Evolutionary conservation across 2,329 filamentous ascomycete species (phyloP), one percentile per base, ranked within the genome.

Genomic region (Mycosphaerella arachidis): DNA sequence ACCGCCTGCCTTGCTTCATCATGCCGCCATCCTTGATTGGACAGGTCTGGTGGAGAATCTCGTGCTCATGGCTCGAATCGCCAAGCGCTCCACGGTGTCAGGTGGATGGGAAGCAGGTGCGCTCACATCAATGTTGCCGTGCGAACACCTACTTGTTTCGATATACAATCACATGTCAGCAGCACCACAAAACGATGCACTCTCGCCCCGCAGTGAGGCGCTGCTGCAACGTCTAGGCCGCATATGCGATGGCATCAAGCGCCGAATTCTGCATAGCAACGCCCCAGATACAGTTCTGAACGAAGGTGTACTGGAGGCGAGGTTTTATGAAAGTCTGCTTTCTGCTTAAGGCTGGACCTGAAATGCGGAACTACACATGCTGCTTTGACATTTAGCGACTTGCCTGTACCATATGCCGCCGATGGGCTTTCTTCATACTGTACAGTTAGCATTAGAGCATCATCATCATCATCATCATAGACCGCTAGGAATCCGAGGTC

Each of bases 81-180:
- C 66, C 24, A 56, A 57, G 30, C 63, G 66, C 5, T 51, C 55
- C 3, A 58, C 61, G 29, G 54, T 35, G 6, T 40, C 62, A 16
- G 58, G 46, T 6, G 66, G 67, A 2, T 67, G 67, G 67, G 68
- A 70, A 59, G 59, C 63, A n/a, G 67, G 64, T 6, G 68, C 67
- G 4, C 48, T 68, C 10, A 54, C 64, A 3, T 66, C 64, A 1
- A 70, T 68, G 67, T 56, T 70, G 18, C 67, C 68, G 40, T 61
- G 63, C 9, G 67, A 68, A 3, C 31, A 37, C 8, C 53, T 64
- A 4, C 56, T 70, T 10, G 66, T 68, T 51, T 53, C 62, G 3
- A 18, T 70, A 1, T 63, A 58, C 43, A 48, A 58, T 9, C 64
- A 66, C 46, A 65, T 68, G 58, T 60, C 61, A 16, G 51, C 62